Conservation (phyloP, 331 rosid species). For the Rhamnella rubrinervis region DNA sequence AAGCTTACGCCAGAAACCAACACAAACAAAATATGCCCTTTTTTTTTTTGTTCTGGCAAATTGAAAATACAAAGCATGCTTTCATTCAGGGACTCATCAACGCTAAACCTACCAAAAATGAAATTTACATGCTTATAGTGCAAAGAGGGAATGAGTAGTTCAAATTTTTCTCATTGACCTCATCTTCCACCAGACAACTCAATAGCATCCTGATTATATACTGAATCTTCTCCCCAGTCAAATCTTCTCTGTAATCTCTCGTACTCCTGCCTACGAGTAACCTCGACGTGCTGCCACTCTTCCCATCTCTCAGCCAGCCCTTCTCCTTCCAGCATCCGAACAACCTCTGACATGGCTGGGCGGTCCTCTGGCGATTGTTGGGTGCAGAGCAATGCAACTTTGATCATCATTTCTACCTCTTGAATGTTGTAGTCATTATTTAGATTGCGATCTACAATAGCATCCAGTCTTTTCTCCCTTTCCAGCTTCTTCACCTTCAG, state of each 20-base stretch:
- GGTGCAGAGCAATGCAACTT: conserved; percentile 89
- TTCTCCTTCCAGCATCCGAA: conserved; percentile 94
- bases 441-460: conserved; percentile 75
- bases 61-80: conserved; percentile 1
- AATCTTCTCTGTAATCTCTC: conserved; percentile 88
- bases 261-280: conserved; percentile 74
- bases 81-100: conserved; percentile 7
- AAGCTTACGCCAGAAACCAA: conserved; percentile 7
- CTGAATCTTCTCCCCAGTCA: conserved; percentile 89
- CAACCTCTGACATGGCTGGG: conserved; percentile 88
- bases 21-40: not conserved
- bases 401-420: conserved; percentile 88
- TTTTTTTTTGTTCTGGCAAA: not conserved
- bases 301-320: conserved; percentile 99
- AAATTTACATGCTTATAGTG: conserved; percentile 6
- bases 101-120: conserved; percentile 34
- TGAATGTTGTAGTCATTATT: conserved; percentile 46
- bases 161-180: conserved; percentile 23
- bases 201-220: conserved; percentile 79
- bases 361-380: conserved; percentile 90
- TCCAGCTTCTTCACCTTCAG: conserved; percentile 85
- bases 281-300: conserved; percentile 90
- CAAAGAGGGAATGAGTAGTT: conserved; percentile 3
- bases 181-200: conserved; percentile 87
- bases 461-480: conserved; percentile 73